Evolutionary conservation across 345 rosid species (phyloP), one percentile per base, ranked within the genome.

Genomic region (Erucastrum elatum): DNA sequence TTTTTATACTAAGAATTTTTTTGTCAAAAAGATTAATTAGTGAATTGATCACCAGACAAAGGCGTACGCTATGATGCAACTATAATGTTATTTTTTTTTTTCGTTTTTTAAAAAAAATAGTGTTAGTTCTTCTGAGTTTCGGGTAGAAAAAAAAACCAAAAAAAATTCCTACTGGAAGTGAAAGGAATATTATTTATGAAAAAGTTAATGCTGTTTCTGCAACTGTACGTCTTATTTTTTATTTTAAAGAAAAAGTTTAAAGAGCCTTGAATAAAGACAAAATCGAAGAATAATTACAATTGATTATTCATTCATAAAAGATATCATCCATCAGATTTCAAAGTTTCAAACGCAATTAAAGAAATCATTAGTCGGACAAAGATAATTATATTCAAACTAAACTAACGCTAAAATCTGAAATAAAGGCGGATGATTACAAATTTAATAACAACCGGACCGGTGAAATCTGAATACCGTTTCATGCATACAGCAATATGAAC

Each of bases 131-230:
- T 71, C 29, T 55, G 60, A 64, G 16, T 71, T 64, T 77, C 67
- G n/a, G 81, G 31, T 55, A 8, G 76, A 70, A 62, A 29, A 37
- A 11, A 51, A 61, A n/a, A n/a, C 34, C 2, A 62, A 2, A 16
- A 4, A 56, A 51, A 5, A 34, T 7, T 49, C 21, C 10, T 13
- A 61, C 34, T 17, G 27, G 31, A 66, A 53, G 39, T 12, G 17
- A 29, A 7, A 61, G 10, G 17, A 65, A 34, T 65, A 55, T 31
- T 11, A 35, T 35, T 34, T 15, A 12, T 12, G 12, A 71, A 59
- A 72, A 72, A 59, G 25, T 66, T 66, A 72, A 67, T 72, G 69
- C 2, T 60, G 13, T 66, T 66, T 78, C 53, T 72, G 68, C 46
- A 72, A 66, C 30, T 66, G 77, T 25, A 72, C 66, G 68, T 56